These are phyloP conservation scores for Eucalyptus tenuipes DNA, from an alignment of 345 rosid species.

Conservation along the genomic window DNA sequence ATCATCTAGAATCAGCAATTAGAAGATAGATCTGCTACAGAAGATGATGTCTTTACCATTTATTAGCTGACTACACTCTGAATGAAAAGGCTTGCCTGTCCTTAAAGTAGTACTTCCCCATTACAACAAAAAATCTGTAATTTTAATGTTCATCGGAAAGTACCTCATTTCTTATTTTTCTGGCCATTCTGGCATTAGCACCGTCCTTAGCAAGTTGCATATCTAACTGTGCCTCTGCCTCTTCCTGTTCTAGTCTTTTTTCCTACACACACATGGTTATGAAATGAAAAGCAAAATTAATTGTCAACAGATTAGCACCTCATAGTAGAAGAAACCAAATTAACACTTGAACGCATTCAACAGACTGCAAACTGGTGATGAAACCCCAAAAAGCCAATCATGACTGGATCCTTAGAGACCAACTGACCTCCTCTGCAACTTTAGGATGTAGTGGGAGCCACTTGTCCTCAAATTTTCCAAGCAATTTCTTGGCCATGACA, in stretches of 20 bases:
- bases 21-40: not conserved
- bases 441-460: conserved; percentile 75
- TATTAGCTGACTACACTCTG: not conserved
- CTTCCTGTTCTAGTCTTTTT: conserved; percentile 56
- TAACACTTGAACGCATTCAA: not conserved
- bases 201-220: conserved; percentile 58
- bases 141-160: not conserved
- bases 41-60: not conserved
- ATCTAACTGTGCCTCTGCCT: conserved; percentile 43
- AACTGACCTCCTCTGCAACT: conserved; percentile 10
- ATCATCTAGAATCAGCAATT: not conserved
- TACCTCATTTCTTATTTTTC: conserved; percentile 30
- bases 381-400: not conserved
- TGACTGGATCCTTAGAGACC: not conserved
- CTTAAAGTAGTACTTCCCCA: not conserved
- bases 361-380: not conserved
- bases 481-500: conserved; percentile 72
- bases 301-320: not conserved
- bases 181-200: conserved; percentile 56
- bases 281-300: not conserved
- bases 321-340: not conserved
- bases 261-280: conserved; percentile 18
- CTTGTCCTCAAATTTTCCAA: conserved; percentile 71
- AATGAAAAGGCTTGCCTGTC: not conserved
- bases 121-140: not conserved